Evolutionary conservation across 2,329 filamentous ascomycete species (phyloP).

Genomic region (Phialophora verrucosa): DNA sequence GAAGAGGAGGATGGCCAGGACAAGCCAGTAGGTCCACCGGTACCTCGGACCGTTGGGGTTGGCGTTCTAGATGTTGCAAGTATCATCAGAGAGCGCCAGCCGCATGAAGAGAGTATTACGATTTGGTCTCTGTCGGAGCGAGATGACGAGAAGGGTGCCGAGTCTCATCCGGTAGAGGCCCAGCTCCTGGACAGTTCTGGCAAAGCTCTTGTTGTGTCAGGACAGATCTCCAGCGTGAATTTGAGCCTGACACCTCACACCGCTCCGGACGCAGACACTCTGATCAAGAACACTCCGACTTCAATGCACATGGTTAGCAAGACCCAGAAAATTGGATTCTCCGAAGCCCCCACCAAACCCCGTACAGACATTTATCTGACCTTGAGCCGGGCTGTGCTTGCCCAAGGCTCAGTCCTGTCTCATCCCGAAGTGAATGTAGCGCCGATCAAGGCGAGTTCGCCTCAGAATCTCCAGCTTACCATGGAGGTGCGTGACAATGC

Average conservation of each 20-base stretch:
- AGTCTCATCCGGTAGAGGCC: conserved; percentile 53
- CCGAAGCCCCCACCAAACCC: conserved; percentile 83
- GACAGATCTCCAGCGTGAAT: conserved; percentile 75
- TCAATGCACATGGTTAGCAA: conserved; percentile 79
- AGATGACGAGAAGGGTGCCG: conserved; percentile 57
- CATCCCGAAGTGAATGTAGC: conserved; percentile 82
- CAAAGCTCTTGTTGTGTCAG: conserved; percentile 76
- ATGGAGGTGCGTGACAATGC: conserved; percentile 81
- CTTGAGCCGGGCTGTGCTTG: conserved; percentile 76
- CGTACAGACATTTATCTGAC: conserved; percentile 96
- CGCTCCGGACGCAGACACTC: conserved; percentile 74
- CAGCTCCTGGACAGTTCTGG: conserved; percentile 74
- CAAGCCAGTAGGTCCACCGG: conserved; percentile 33
- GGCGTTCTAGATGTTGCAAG: conserved; percentile 78
- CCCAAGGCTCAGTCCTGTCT: conserved; percentile 67
- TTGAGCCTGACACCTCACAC: conserved; percentile 80
- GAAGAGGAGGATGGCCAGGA: conserved; percentile 32
- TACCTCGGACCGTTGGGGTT: conserved; percentile 63
- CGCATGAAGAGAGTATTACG: conserved; percentile 68
- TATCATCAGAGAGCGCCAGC: conserved; percentile 72
- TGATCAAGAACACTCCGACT: conserved; percentile 88
- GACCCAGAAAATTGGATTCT: conserved; percentile 90
- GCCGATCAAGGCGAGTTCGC: conserved; percentile 67
- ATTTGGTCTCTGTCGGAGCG: conserved; percentile 73
- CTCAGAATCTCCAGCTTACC: conserved; percentile 82